A percentile compares a stretch with the other conserved stretches of the same genome.
Conservation (phyloP, 2,329 filamentous ascomycete genomes). For the Pseudogymnoascus sp. region DNA sequence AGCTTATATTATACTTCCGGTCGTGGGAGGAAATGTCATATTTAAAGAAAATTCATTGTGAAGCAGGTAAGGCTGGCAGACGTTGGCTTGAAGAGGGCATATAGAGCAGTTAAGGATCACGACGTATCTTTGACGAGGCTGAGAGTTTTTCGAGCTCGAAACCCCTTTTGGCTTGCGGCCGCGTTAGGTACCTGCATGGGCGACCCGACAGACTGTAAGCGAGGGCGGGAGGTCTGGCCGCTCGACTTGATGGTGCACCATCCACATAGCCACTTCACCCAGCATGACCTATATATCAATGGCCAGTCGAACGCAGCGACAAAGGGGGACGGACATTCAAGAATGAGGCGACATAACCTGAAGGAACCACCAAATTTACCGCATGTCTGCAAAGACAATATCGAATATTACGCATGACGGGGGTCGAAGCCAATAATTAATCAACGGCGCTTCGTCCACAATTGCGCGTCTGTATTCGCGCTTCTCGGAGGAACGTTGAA, state of each 20-base stretch:
- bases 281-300: background rate
- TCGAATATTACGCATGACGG: background rate
- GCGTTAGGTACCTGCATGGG: constrained; percentile 6
- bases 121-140: constrained; percentile 1
- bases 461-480: constrained; percentile 5
- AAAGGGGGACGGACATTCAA: background rate
- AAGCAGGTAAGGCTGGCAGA: background rate
- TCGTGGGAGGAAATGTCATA: background rate
- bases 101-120: background rate
- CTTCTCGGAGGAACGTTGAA: constrained; percentile 17
- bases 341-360: background rate
- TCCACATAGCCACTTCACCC: constrained; percentile 2
- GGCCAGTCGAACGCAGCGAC: constrained; percentile 1
- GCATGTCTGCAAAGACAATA: background rate
- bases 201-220: constrained; percentile 6
- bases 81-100: background rate
- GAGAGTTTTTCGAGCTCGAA: background rate
- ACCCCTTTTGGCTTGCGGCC: constrained; percentile 2
- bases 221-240: constrained; percentile 4
- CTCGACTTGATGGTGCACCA: background rate
- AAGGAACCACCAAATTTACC: background rate
- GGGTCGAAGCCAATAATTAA: background rate
- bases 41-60: background rate
- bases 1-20: background rate
- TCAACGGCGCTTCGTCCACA: constrained; percentile 6